A percentile compares a stretch with the other conserved stretches of the same genome.
Conservation (phyloP, 371 early-diverging fungal species). For the Mortierella sp. region DNA sequence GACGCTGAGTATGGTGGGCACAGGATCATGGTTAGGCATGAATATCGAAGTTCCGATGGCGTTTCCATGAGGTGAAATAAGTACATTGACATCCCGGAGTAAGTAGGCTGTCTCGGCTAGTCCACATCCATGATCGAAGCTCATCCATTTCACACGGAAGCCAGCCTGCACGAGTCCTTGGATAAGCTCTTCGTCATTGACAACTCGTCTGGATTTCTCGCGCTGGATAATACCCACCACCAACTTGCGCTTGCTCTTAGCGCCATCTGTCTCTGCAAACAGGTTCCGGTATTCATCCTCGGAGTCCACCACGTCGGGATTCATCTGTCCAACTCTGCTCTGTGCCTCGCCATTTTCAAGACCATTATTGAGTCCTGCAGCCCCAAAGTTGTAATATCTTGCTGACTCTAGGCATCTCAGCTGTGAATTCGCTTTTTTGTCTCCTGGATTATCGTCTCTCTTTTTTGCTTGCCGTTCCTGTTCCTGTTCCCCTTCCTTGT, state of each 20-base stretch:
- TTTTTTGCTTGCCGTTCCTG: neutral
- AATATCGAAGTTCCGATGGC: constrained; percentile 60
- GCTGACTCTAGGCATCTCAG: constrained; percentile 23
- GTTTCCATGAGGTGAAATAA: constrained; percentile 60
- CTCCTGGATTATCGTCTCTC: too few relatives aligned
- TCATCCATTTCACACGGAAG: constrained; percentile 39
- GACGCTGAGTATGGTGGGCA: constrained; percentile 53
- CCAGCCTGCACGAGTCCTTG: constrained; percentile 24
- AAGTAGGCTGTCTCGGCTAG: constrained; percentile 56
- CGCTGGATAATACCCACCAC: constrained; percentile 43
- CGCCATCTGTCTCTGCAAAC: neutral
- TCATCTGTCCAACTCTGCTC: constrained; percentile 22
- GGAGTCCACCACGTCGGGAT: constrained; percentile 39
- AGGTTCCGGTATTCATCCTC: constrained; percentile 30
- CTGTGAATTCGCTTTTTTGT: neutral
- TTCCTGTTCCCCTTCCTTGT: neutral
- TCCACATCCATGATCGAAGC: constrained; percentile 60
- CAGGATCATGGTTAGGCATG: constrained; percentile 40
- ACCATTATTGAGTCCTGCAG: neutral
- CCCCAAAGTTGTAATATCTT: constrained; percentile 41
- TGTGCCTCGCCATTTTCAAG: neutral
- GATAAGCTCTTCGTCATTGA: constrained; percentile 47
- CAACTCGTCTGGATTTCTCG: constrained; percentile 17
- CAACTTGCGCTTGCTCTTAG: constrained; percentile 11
- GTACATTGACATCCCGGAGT: constrained; percentile 57